These are phyloP conservation scores for Croton setiger DNA, from an alignment of 441 rosid genomes.

Conservation along the genomic window DNA sequence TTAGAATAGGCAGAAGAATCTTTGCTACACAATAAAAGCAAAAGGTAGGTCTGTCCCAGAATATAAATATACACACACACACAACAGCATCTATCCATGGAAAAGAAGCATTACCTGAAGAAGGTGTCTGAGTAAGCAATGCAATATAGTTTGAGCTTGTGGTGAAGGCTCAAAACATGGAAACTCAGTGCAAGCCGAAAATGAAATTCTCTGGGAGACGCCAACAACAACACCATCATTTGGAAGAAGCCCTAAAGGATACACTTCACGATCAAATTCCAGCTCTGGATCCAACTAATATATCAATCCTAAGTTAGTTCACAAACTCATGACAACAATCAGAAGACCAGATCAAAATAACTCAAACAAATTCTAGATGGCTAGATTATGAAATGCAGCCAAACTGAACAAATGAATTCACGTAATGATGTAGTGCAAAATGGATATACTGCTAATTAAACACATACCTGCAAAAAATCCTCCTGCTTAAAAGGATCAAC, in stretches of 20 bases:
- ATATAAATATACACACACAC: too few relatives aligned
- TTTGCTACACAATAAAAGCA: background rate
- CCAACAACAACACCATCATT: constrained; percentile 97
- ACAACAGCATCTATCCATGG: background rate
- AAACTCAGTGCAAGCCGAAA: constrained; percentile 92
- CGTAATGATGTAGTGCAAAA: background rate
- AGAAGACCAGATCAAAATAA: constrained; percentile 19
- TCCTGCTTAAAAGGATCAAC: constrained; percentile 91
- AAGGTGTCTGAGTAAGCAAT: constrained; percentile 93
- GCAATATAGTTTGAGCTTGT: constrained; percentile 96
- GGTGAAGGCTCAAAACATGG: constrained; percentile 98
- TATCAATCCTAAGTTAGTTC: constrained; percentile 29
- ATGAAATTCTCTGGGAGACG: constrained; percentile 94
- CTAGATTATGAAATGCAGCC: background rate
- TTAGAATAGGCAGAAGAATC: background rate
- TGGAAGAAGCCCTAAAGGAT: constrained; percentile 97
- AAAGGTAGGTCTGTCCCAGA: background rate
- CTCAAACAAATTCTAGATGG: background rate
- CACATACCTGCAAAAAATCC: constrained; percentile 91
- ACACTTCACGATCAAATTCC: constrained; percentile 97
- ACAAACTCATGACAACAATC: constrained; percentile 12
- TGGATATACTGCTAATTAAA: background rate
- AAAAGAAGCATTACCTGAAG: constrained; percentile 65
- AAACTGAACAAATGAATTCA: constrained; percentile 7
- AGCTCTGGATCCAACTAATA: constrained; percentile 95